Conservation (phyloP, 805 yeast species). For the Candida oleophila region DNA sequence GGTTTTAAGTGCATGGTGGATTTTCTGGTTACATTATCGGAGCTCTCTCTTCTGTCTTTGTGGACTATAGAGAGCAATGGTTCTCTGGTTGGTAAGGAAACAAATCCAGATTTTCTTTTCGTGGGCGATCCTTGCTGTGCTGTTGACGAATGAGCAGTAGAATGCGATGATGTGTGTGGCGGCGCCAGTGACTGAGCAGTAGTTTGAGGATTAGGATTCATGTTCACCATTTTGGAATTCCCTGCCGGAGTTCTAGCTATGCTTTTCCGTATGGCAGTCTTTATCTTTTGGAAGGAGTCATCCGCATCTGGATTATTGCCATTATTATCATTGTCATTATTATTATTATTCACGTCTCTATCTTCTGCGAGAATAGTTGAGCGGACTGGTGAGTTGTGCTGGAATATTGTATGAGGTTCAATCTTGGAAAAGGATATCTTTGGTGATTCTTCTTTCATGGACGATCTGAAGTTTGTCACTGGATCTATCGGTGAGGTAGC, state of each 20-base stretch:
- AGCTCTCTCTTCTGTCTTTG: background rate
- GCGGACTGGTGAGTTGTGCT: background rate
- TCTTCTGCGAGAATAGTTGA: background rate
- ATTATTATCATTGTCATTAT: too few species aligned
- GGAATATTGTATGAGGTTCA: background rate
- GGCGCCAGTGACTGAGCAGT: background rate
- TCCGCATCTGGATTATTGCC: constrained; percentile 16
- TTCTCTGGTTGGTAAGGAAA: constrained; percentile 37
- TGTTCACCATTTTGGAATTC: background rate
- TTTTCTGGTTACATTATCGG: background rate
- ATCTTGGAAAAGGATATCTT: background rate
- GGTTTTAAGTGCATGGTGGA: background rate
- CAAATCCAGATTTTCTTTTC: constrained; percentile 32
- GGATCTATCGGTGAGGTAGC: background rate
- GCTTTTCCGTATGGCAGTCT: constrained; percentile 46
- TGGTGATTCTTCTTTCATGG: background rate
- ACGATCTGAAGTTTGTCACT: background rate
- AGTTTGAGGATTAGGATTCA: background rate
- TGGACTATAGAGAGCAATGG: constrained; percentile 24
- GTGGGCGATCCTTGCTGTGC: constrained; percentile 10
- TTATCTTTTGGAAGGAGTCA: constrained; percentile 48
- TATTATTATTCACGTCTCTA: background rate
- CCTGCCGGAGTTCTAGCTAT: constrained; percentile 28
- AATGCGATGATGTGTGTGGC: background rate
- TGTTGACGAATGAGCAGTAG: background rate